Percentiles rank a stretch among this genome's conserved stretches.
These are phyloP conservation scores for Solanum etuberosum DNA, from an alignment of 257 asterid genomes.

Conservation along the genomic window DNA sequence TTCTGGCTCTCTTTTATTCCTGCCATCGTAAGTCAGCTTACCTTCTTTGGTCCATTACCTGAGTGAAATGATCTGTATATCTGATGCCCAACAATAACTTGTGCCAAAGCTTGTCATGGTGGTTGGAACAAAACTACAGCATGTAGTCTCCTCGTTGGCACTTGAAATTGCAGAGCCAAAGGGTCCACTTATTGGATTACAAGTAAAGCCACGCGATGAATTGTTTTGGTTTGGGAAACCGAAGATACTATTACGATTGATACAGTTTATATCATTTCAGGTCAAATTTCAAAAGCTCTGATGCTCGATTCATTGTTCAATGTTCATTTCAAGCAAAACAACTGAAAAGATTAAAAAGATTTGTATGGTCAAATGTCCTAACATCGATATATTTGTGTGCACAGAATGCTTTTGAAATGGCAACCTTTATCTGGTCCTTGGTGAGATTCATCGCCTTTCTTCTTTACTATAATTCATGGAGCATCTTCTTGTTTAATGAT, in stretches of 20 bases:
- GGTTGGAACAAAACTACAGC: constrained; percentile 91
- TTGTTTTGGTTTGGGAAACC: constrained; percentile 92
- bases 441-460: constrained; percentile 24
- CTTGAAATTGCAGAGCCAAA: constrained; percentile 60
- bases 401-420: constrained; percentile 98
- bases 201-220: constrained; percentile 78
- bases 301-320: background rate
- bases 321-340: background rate
- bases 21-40: constrained; percentile 46
- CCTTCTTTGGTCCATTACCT: background rate
- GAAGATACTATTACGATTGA: constrained; percentile 53
- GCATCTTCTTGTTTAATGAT: background rate
- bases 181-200: constrained; percentile 34
- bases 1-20: constrained; percentile 90
- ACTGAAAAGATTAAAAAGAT: background rate
- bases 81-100: constrained; percentile 5
- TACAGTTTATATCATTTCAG: constrained; percentile 90
- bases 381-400: background rate
- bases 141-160: constrained; percentile 78
- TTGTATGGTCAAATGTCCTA: background rate
- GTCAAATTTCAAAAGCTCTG: constrained; percentile 12
- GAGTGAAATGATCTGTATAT: background rate
- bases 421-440: constrained; percentile 84
- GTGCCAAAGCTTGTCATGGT: constrained; percentile 62
- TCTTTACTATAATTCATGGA: background rate